Evolutionary conservation across 1,284 basidiomycete genomes (phyloP), one percentile per base, ranked within the genome.

Genomic region (Ustilago xerochloae): DNA sequence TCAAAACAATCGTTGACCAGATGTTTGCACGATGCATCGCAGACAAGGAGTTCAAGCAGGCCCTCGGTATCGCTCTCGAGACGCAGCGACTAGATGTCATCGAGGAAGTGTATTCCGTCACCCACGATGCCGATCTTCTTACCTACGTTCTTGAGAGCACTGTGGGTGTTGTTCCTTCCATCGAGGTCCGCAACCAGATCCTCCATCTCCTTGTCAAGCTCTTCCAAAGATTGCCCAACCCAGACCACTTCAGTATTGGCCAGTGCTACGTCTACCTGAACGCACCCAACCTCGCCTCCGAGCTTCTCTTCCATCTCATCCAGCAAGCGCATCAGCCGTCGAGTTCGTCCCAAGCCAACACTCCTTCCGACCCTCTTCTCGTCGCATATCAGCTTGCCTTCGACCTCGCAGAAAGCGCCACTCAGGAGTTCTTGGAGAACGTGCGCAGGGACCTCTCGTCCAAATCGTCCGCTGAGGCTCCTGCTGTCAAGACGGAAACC

Each of bases 191-290:
- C 39, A 77, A 58, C 39, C 63, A 83, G 62, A 81, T 82, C 18
- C 73, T 84, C 18, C 63, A 80, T 48, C 77, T 83, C n/a, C 82
- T 84, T 35, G 82, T 84, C 57, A 63, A 78, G 50, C 77, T 84
- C 41, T 84, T 83, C 80, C 79, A 82, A 61, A 65, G 77, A 13
- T 68, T 83, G 30, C 75, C 78, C 16, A 61, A 50, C 33, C 81
- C 83, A 13, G 83, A 84, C 54, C 67, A 83, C 68, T 83, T 83
- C 55, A 81, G 80, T 67, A 82, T 83, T 47, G 78, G 81, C 18
- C 82, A 84, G 61, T 84, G 83, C 75, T 83, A 81, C 58, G 83
- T 84, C 59, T 84, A 82, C 57, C 79, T 84, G 57, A 81, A 81
- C 57, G 78, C 72, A 29, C 82, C 83, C 36, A 41, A 64, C 41